Percentiles rank a stretch among this genome's conserved stretches.
phyloP scores from a whole-genome alignment of 345 rosid genomes.

The Pugionium dolabratum region DNA sequence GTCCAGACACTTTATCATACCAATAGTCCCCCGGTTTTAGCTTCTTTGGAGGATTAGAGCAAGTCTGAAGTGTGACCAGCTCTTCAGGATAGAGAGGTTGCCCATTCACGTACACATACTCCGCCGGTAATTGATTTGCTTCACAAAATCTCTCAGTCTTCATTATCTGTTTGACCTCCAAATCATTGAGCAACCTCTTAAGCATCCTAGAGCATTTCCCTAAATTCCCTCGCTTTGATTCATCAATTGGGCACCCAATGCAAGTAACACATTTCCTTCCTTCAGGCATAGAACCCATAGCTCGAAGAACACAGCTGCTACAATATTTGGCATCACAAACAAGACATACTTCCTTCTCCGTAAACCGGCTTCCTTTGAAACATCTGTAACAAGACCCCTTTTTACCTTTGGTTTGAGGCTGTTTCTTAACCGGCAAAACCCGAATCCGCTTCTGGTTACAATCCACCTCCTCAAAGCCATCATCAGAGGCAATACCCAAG shows the following conservation, averaged over 20 bases:
- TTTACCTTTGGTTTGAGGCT: constrained; percentile 70
- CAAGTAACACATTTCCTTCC: constrained; percentile 98
- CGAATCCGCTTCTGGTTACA: constrained; percentile 48
- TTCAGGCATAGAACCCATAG: constrained; percentile 99
- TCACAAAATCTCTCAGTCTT: constrained; percentile 92
- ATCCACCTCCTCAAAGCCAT: constrained; percentile 49
- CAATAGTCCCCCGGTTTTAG: constrained; percentile 95
- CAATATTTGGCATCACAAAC: constrained; percentile 97
- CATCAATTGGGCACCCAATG: constrained; percentile 81
- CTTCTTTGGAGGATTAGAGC: constrained; percentile 85
- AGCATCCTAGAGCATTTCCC: constrained; percentile 97
- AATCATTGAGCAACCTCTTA: constrained; percentile 81
- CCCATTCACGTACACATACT: constrained; percentile 81
- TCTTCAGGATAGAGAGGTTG: constrained; percentile 80
- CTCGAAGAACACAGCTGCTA: constrained; percentile 85
- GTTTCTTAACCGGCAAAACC: constrained; percentile 47
- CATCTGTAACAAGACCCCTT: constrained; percentile 90
- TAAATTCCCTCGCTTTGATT: constrained; percentile 64
- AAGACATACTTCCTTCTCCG: constrained; percentile 94
- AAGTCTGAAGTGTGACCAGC: constrained; percentile 71
- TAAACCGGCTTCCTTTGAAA: constrained; percentile 80
- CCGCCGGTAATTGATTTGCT: constrained; percentile 89
- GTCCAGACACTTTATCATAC: constrained; percentile 99
- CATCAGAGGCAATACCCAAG: constrained; percentile 66
- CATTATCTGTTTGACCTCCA: constrained; percentile 93